phyloP scores from a whole-genome alignment of 2,329 filamentous ascomycete genomes.

The Penicillium brevicompactum region DNA sequence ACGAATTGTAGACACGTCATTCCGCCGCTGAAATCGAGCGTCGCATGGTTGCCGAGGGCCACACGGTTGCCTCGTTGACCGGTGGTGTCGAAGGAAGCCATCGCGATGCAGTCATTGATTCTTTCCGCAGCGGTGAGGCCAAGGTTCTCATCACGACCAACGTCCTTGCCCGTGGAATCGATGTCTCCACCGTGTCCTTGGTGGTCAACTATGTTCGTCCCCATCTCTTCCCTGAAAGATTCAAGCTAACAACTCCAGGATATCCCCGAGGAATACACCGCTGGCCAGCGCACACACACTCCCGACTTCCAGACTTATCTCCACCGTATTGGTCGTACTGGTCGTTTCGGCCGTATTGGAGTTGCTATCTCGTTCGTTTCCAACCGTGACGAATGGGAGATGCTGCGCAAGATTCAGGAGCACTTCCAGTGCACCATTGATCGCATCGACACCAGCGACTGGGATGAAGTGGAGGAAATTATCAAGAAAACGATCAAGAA shows the following conservation, averaged over 20 bases:
- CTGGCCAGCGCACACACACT: slow-evolving; percentile 60
- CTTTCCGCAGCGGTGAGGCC: slow-evolving; percentile 81
- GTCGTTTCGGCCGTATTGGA: slow-evolving; percentile 93
- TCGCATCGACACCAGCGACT: slow-evolving; percentile 80
- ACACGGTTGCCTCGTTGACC: slow-evolving; percentile 87
- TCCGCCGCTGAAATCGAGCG: slow-evolving; percentile 83
- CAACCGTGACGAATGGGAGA: slow-evolving; percentile 77
- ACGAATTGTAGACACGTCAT: slow-evolving; percentile 67
- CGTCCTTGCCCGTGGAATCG: slow-evolving; percentile 92
- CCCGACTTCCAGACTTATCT: slow-evolving; percentile 95
- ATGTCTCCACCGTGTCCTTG: slow-evolving; percentile 89
- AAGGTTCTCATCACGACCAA: slow-evolving; percentile 99
- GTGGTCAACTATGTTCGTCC: slow-evolving; percentile 85
- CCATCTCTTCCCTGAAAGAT: too few relatives aligned
- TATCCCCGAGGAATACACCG: slow-evolving; percentile 67
- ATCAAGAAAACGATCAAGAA: slow-evolving; percentile 79
- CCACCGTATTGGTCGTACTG: slow-evolving; percentile 95
- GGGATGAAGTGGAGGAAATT: slow-evolving; percentile 83
- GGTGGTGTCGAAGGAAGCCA: slow-evolving; percentile 82
- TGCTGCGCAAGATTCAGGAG: slow-evolving; percentile 75
- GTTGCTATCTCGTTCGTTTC: slow-evolving; percentile 95
- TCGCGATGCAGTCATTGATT: slow-evolving; percentile 80
- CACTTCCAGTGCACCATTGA: slow-evolving; percentile 81
- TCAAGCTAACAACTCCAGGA: slow-evolving; percentile 45
- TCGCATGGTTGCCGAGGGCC: slow-evolving; percentile 84